These are phyloP conservation scores for Solanum rostratum DNA, from an alignment of 257 asterid species.

Conservation along the genomic window DNA sequence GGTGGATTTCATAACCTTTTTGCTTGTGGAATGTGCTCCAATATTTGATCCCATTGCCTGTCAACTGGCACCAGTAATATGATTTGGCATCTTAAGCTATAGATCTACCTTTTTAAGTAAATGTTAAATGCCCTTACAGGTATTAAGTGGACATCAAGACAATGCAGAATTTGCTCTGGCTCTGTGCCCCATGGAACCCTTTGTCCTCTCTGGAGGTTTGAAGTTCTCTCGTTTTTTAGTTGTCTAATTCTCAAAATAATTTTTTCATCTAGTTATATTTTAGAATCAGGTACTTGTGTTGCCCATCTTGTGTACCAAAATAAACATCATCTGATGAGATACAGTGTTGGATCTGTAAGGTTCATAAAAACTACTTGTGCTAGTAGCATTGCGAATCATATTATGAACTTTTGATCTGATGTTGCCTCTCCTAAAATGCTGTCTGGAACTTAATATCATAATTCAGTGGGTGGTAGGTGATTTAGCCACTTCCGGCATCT, in stretches of 20 bases:
- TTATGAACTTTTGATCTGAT: background rate
- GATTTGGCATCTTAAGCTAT: background rate
- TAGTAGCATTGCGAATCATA: background rate
- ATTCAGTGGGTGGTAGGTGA: background rate
- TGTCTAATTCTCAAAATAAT: background rate
- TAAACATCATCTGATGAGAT: background rate
- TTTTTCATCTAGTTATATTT: background rate
- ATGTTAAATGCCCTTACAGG: conserved; percentile 22
- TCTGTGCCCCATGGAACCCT: conserved; percentile 92
- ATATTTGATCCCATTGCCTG: background rate
- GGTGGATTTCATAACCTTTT: background rate
- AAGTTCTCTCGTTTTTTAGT: background rate
- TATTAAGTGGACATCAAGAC: conserved; percentile 86
- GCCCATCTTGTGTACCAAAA: background rate
- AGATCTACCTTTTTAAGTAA: background rate
- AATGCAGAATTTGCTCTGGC: conserved; percentile 99
- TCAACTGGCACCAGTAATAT: background rate
- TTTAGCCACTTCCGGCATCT: conserved; percentile 1
- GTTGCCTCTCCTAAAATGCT: background rate
- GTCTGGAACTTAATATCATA: background rate
- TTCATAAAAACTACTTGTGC: background rate
- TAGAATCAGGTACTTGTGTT: background rate
- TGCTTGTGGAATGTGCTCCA: background rate
- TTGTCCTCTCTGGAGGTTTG: conserved; percentile 97
- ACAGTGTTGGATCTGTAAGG: background rate